phyloP scores from a whole-genome alignment of 352 stramenopile genomes.

The Phytophthora sojae region DNA sequence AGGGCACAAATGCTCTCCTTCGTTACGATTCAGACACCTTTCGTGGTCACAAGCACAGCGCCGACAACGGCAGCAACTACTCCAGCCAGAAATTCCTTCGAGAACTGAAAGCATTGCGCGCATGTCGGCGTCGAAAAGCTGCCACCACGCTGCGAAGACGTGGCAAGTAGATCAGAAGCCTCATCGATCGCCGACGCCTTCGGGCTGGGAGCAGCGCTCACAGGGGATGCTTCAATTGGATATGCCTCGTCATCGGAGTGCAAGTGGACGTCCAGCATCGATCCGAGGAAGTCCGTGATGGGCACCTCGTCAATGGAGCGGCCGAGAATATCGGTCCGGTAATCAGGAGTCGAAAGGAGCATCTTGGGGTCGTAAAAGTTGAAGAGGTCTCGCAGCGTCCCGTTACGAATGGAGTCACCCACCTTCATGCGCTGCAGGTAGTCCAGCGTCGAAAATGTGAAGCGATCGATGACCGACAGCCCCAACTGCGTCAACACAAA shows the following conservation, averaged over 20 bases:
- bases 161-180: not conserved
- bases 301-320: conserved; percentile 74
- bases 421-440: conserved; percentile 90
- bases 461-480: conserved; percentile 89
- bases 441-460: conserved; percentile 90
- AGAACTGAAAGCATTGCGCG: conserved; percentile 51
- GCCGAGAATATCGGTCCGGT: conserved; percentile 76
- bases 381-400: conserved; percentile 75
- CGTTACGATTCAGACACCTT: conserved; percentile 38
- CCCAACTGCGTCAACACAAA: conserved; percentile 55
- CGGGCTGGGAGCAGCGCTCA: not conserved
- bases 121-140: not conserved
- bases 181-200: conserved; percentile 7
- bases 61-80: conserved; percentile 28
- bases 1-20: not conserved
- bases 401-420: conserved; percentile 71
- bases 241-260: conserved; percentile 80
- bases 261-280: conserved; percentile 82
- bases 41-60: conserved; percentile 45
- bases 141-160: not conserved
- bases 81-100: conserved; percentile 47
- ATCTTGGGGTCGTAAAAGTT: conserved; percentile 86
- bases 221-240: conserved; percentile 56
- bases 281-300: conserved; percentile 92
- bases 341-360: conserved; percentile 84